These are phyloP conservation scores for Berkeleyomyces basicola DNA, from an alignment of 2,329 filamentous ascomycete species.

Conservation along the genomic window DNA sequence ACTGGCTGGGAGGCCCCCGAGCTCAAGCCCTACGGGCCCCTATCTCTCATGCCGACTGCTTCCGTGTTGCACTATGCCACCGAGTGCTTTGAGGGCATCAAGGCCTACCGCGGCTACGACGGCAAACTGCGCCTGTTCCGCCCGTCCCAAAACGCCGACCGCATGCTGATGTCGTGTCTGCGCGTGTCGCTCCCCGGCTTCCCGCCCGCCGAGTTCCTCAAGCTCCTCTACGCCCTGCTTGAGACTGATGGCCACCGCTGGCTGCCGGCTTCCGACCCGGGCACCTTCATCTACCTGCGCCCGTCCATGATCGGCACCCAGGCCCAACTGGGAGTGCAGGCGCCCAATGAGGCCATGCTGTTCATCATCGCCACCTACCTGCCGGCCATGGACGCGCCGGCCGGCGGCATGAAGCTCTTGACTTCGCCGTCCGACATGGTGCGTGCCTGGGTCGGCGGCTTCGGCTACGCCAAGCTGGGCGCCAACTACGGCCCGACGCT, in stretches of 20 bases:
- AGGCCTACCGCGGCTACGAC: constrained; percentile 65
- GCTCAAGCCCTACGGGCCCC: constrained; percentile 59
- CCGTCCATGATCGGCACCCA: constrained; percentile 78
- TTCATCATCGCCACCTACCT: constrained; percentile 59
- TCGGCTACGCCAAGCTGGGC: constrained; percentile 81
- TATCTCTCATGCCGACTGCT: constrained; percentile 65
- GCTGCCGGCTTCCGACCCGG: constrained; percentile 53
- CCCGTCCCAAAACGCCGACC: constrained; percentile 53
- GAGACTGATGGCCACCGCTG: constrained; percentile 60
- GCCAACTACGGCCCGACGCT: constrained; percentile 85
- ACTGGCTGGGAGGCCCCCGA: constrained; percentile 58
- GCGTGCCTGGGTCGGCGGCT: constrained; percentile 84
- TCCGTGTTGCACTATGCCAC: constrained; percentile 78
- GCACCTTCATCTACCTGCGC: constrained; percentile 66
- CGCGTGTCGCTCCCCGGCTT: constrained; percentile 64
- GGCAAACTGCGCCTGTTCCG: constrained; percentile 62
- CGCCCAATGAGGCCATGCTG: constrained; percentile 70
- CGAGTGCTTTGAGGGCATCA: constrained; percentile 76
- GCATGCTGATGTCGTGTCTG: constrained; percentile 41
- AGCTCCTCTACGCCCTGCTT: constrained; percentile 55
- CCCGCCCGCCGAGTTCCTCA: constrained; percentile 52
- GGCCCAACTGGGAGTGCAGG: constrained; percentile 61
- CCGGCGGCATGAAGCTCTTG: constrained; percentile 52
- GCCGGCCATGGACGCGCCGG: constrained; percentile 35
- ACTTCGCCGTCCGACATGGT: constrained; percentile 70